Base-by-base conservation (phyloP, 768 basidiomycete species). In the Termitomyces bulborhizus region DNA sequence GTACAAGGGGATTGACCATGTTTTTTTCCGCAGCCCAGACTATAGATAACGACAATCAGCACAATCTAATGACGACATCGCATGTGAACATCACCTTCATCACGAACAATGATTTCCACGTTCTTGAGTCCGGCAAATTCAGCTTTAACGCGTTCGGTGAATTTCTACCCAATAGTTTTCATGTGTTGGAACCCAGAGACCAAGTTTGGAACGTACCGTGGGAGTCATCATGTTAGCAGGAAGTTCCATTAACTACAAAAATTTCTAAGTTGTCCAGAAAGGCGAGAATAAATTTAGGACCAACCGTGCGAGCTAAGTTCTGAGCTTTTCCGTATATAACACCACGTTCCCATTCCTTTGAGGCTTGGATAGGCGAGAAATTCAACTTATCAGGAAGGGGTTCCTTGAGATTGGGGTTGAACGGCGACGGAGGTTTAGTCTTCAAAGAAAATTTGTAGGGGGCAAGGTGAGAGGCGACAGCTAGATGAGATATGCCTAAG, bases 221-320 rank as follows among this genome's bases (percentile, higher is more conserved):
- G 91, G 92, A 1, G 90, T 93, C 75, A 91, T 73, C 68, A 93
- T 82, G 67, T 94, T 94, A 1, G 82, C 91, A 50, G 93, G 93
- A 5, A 89, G 71, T 69, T 94, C 93, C 83, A 82, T 86, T 46
- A 94, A 76, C 87, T 91, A 66, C 29, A 12, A 31, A 18, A 6
- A 13, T 13, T 55, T 8, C 11, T 55, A 37, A 61, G 40, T 46
- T 18, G 4, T 47, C 21, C 24, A 4, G 27, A 41, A 27, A 0
- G 21, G 6, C 50, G 18, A 9, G 53, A 36, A 44, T 29, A 36
- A 55, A 41, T 40, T 36, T 49, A n/a, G 47, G 24, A 56, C 77
- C 54, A 67, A 87, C 87, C 41, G 89, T 90, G 42, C 89, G 79
- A 26, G 89, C 88, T 57, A 89, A 70, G 66, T 92, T 93, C 70